phyloP scores from a whole-genome alignment of 2,329 filamentous ascomycete genomes.

The Camillea tinctor region DNA sequence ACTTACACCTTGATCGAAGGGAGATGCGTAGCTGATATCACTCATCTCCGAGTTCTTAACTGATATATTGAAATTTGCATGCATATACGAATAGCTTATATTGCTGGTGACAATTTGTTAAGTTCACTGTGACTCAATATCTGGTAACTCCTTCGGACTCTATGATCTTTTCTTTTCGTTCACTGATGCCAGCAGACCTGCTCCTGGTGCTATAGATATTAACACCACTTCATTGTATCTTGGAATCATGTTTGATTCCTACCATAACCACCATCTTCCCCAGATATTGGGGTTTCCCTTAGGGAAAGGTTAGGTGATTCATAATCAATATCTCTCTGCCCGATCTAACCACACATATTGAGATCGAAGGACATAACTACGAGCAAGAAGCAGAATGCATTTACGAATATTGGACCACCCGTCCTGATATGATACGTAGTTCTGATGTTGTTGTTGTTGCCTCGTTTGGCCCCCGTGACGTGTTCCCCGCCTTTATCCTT shows the following conservation, averaged over 20 bases:
- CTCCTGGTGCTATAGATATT: background rate
- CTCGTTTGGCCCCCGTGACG: constrained; percentile 34
- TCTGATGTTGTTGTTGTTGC: constrained; percentile 29
- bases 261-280: background rate
- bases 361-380: constrained; percentile 27
- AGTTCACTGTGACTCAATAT: too few relatives aligned
- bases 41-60: too few relatives aligned
- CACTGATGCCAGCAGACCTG: constrained; percentile 8
- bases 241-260: background rate
- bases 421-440: constrained; percentile 33
- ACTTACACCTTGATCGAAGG: too few relatives aligned
- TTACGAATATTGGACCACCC: constrained; percentile 37
- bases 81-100: too few relatives aligned
- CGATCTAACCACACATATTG: background rate
- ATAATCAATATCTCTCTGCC: background rate
- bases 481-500: background rate
- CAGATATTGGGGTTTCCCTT: background rate
- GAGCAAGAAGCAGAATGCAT: constrained; percentile 31
- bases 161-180: constrained; percentile 20
- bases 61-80: too few relatives aligned
- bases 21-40: too few relatives aligned
- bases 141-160: background rate
- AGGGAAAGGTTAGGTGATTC: too few relatives aligned
- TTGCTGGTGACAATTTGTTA: too few relatives aligned
- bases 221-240: background rate